These are phyloP conservation scores for Jaapia argillacea DNA, from an alignment of 768 basidiomycete species.

Conservation along the genomic window DNA sequence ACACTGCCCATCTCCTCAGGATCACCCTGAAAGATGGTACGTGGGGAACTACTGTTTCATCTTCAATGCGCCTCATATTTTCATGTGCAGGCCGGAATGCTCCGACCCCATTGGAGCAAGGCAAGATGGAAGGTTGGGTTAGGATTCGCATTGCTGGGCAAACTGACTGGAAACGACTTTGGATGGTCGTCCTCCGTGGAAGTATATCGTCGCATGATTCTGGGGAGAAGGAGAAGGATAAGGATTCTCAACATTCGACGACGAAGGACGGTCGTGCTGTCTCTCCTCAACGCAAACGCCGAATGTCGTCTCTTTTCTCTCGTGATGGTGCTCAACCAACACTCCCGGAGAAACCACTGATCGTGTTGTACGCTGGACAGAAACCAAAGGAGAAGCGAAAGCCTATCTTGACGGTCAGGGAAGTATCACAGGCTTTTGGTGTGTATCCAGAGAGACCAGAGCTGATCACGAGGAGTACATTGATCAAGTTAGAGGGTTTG, in stretches of 20 bases:
- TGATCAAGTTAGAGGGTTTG: constrained; percentile 86
- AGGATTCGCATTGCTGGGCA: constrained; percentile 90
- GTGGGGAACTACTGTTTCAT: constrained; percentile 6
- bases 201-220: constrained; percentile 16
- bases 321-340: constrained; percentile 29
- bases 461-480: constrained; percentile 76
- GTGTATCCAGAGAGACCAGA: constrained; percentile 96
- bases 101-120: constrained; percentile 53
- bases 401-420: constrained; percentile 55
- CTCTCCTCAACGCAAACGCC: constrained; percentile 25
- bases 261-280: not conserved
- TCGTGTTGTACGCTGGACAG: constrained; percentile 51
- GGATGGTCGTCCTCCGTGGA: constrained; percentile 63
- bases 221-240: constrained; percentile 5
- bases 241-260: too few relatives aligned
- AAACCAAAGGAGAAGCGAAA: constrained; percentile 72
- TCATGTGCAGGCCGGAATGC: constrained; percentile 31
- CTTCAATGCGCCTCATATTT: constrained; percentile 1
- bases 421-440: constrained; percentile 80
- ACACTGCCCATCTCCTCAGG: constrained; percentile 87
- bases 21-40: constrained; percentile 51
- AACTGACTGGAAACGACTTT: constrained; percentile 91
- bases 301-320: constrained; percentile 64
- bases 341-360: constrained; percentile 20
- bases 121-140: constrained; percentile 87